phyloP scores from a whole-genome alignment of 2,329 filamentous ascomycete genomes.

The Didymellaceae sp. region DNA sequence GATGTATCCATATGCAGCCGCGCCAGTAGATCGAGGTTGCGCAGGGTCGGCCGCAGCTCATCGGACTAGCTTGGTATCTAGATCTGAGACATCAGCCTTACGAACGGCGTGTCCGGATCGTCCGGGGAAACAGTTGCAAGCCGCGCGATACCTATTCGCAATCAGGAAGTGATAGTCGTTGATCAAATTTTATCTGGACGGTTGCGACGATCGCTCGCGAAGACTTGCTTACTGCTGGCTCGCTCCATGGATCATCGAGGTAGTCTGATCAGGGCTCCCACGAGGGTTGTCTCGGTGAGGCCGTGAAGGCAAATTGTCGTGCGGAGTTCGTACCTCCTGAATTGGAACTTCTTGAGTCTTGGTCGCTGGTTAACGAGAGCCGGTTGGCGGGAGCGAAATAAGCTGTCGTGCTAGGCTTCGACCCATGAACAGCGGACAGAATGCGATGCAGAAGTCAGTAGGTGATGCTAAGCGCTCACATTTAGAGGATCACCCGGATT shows the following conservation, averaged over 20 bases:
- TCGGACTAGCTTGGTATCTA: conserved; percentile 10
- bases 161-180: conserved; percentile 10
- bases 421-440: neutral
- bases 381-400: neutral
- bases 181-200: neutral
- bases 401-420: neutral
- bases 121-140: neutral
- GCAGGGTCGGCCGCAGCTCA: conserved; percentile 8
- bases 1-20: neutral
- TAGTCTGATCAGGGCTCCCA: neutral
- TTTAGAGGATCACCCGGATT: neutral
- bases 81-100: conserved; percentile 20
- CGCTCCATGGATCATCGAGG: conserved; percentile 7
- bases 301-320: conserved; percentile 8
- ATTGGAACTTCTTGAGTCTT: neutral
- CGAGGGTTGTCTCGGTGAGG: conserved; percentile 9
- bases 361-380: neutral
- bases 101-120: conserved; percentile 16
- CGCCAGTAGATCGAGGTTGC: conserved; percentile 5
- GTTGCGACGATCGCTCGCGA: conserved; percentile 9
- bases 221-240: conserved; percentile 1
- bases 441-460: neutral
- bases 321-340: neutral
- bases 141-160: conserved; percentile 10
- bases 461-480: neutral